A percentile compares a stretch with the other conserved stretches of the same genome.
Conservation (phyloP, 169 alveolate genomes). For the Eimeria necatrix region DNA sequence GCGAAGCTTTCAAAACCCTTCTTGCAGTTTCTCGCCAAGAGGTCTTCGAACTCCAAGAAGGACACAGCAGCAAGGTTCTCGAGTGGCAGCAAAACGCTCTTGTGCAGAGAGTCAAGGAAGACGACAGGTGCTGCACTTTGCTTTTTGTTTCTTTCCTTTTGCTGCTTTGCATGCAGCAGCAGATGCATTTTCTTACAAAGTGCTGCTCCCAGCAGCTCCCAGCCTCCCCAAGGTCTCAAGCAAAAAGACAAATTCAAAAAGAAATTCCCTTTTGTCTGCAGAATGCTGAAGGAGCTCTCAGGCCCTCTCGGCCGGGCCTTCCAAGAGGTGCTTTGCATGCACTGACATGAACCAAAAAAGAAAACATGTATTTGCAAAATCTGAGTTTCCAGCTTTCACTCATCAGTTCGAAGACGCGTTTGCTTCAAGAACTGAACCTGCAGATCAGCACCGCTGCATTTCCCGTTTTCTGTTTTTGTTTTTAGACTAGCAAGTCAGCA, state of each 20-base stretch:
- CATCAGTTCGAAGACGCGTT: too few species aligned
- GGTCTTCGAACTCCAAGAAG: conserved; percentile 37
- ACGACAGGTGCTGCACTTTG: conserved; percentile 27
- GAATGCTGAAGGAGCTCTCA: background rate
- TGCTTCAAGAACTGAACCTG: too few species aligned
- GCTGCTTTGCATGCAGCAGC: too few species aligned
- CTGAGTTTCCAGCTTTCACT: too few species aligned
- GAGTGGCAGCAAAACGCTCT: conserved; percentile 53
- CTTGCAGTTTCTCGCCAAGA: conserved; percentile 40
- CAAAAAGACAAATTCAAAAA: too few species aligned
- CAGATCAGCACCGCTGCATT: too few species aligned
- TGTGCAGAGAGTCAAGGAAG: background rate
- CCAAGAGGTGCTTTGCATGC: conserved; percentile 35
- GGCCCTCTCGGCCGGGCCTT: conserved; percentile 50
- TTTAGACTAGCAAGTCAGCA: too few species aligned
- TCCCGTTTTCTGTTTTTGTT: too few species aligned
- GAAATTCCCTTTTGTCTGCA: background rate
- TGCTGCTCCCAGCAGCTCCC: too few species aligned
- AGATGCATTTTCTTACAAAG: too few species aligned
- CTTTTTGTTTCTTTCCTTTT: background rate
- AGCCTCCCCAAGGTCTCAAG: too few species aligned
- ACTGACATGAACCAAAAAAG: background rate
- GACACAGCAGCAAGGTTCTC: background rate
- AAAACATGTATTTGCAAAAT: too few species aligned
- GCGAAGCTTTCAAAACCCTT: conserved; percentile 10